Base-by-base conservation (phyloP, 1,139 yeast genomes). In the Magnusiomyces paraingens region DNA sequence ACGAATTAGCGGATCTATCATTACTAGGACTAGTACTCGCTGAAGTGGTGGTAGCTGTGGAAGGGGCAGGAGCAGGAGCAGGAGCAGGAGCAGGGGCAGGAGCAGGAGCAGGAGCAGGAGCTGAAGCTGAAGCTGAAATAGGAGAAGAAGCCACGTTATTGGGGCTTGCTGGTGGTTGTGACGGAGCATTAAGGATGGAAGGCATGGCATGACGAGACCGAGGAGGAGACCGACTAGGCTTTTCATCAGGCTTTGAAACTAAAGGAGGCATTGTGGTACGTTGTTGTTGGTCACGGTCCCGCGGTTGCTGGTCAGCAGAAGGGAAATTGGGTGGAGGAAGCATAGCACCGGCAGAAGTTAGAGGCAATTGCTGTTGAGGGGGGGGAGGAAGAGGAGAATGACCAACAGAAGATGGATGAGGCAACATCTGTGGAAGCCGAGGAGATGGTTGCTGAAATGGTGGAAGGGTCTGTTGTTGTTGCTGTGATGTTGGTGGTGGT, bases 281-380 rank as follows among this genome's bases (percentile, higher is more conserved):
- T 20, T 40, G 20, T 40, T n/a, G 18, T n/a, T 20, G 47, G 26
- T 22, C 20, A 22, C 41, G 4, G 41, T 38, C n/a, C n/a, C 17
- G 17, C 17, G 47, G 35, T 20, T 5, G 18, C 20, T 20, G 47
- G 26, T 22, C 20, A 22, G 20, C 35, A 22, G 47, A n/a, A 12
- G 47, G 18, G 38, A 44, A 44, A 20, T 40, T 29, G 20, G 50
- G 45, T 21, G 26, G 36, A 38, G 50, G 44, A 38, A 43, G 50
- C 11, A 41, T 43, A 26, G 32, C 32, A 26, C 32, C 32, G 32
- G 8, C 32, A 26, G 32, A 26, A 26, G 14, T 11, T 15, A 4
- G 14, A 10, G 43, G 43, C 20, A 15, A 10, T n/a, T 17, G 43
- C 17, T 10, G 21, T n/a, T 14, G 43, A 15, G 43, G 21, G 20